A percentile compares a stretch with the other conserved stretches of the same genome.
These are phyloP conservation scores for Trichoderma sp. DNA, from an alignment of 2,329 filamentous ascomycete genomes.

Conservation along the genomic window DNA sequence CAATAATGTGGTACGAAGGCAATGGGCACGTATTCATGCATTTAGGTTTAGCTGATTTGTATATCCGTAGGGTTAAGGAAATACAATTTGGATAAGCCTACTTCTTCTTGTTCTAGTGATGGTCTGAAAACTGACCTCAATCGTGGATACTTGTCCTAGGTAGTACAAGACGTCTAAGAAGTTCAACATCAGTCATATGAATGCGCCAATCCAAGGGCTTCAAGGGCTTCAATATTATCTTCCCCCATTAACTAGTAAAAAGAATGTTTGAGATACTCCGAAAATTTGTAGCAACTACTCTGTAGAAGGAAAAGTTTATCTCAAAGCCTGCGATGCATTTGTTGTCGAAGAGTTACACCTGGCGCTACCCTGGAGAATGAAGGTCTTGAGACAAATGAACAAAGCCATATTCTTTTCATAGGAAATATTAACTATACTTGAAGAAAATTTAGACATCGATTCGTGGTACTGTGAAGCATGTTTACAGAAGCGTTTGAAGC, in stretches of 20 bases:
- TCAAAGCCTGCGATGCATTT: background rate
- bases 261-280: background rate
- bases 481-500: background rate
- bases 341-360: background rate
- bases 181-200: background rate
- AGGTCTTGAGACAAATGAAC: background rate
- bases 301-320: background rate
- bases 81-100: background rate
- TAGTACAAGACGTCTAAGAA: background rate
- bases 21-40: background rate
- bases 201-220: background rate
- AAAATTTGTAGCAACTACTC: background rate
- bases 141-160: background rate
- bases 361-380: background rate
- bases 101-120: background rate
- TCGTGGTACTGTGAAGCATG: background rate
- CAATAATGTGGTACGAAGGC: background rate
- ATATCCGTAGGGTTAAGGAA: background rate
- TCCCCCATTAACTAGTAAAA: background rate
- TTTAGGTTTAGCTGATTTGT: background rate
- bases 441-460: background rate
- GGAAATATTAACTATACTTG: background rate
- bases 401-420: background rate
- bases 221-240: background rate
- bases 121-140: background rate